phyloP scores from a whole-genome alignment of 2,329 filamentous ascomycete species.

The Nemania sp. region DNA sequence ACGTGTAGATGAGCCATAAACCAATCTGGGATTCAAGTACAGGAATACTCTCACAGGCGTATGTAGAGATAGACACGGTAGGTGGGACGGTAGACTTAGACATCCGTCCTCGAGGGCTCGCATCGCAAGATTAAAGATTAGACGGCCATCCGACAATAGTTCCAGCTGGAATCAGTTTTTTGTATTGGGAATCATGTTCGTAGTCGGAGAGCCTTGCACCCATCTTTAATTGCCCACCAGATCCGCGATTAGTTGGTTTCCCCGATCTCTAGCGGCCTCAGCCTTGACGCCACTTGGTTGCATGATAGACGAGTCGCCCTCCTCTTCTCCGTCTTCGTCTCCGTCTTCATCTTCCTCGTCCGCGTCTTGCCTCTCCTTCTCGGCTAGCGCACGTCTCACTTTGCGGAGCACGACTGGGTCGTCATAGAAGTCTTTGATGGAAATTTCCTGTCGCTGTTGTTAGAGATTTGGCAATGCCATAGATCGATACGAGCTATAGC shows the following conservation, averaged over 20 bases:
- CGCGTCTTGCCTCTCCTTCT: slow-evolving; percentile 49
- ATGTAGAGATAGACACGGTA: slow-evolving; percentile 1
- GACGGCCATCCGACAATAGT: not conserved
- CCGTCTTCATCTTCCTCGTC: slow-evolving; percentile 45
- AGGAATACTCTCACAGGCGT: slow-evolving; percentile 1
- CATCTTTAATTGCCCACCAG: slow-evolving; percentile 7
- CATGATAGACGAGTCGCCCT: slow-evolving; percentile 32
- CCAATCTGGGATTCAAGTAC: not conserved
- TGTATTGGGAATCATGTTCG: not conserved
- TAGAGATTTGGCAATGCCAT: slow-evolving; percentile 3
- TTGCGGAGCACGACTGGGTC: slow-evolving; percentile 61
- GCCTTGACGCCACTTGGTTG: slow-evolving; percentile 27
- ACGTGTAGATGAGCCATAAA: slow-evolving; percentile 39
- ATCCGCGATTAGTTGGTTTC: slow-evolving; percentile 23
- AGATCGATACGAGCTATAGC: not conserved
- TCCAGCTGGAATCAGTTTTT: not conserved
- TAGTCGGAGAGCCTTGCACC: not conserved
- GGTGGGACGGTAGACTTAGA: slow-evolving; percentile 5
- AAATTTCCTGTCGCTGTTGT: slow-evolving; percentile 48
- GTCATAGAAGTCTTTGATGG: slow-evolving; percentile 55
- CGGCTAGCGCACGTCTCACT: slow-evolving; percentile 54
- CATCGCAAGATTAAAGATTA: slow-evolving; percentile 22
- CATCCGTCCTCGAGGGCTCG: slow-evolving; percentile 8
- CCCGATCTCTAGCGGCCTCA: slow-evolving; percentile 26
- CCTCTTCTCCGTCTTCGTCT: slow-evolving; percentile 38